Evolutionary conservation across 1,139 yeast genomes (phyloP), one percentile per base, ranked within the genome.

Genomic region (Zygoascus meyerae): DNA sequence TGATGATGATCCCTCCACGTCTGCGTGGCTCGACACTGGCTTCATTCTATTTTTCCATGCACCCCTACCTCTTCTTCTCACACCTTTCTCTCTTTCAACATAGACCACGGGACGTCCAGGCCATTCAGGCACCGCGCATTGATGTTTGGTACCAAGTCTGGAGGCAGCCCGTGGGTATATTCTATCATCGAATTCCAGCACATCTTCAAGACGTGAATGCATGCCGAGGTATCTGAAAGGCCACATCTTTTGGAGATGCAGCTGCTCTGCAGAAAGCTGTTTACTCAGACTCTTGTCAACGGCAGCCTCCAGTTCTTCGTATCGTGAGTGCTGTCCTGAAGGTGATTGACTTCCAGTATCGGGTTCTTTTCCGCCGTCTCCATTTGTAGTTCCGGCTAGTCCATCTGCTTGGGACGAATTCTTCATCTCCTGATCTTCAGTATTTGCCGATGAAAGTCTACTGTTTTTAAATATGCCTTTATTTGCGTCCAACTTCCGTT

Each of bases 91-190:
- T 48, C 30, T 65, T 41, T 82, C 90, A 60, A 81, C 84, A 60
- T 84, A 86, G n/a, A 74, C 75, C 1, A 86, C 79, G 0, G 79
- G 82, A 49, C 79, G 81, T 30, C 75, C 86, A 14, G 72, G 73
- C 79, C 81, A 86, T 31, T 82, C 90, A 0, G 80, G 78, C 10
- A 86, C 74, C 0, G 79, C 71, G 8, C 83, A 83, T 63, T 87
- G 96, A 59, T 83, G 84, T 51, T 78, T 81, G 2, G 85, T 68
- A 0, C 95, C 95, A 11, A 86, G 62, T 50, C 95, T 67, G 0
- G 95, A 84, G 2, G 85, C 82, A 0, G 94, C 94, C 49, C 94
- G 67, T 0, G 95, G 95, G 56, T 83, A 83, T 1, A 92, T 90
- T 37, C 92, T 69, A 59, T 85, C 95, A 51, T 85, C 89, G 10